A percentile compares a stretch with the other conserved stretches of the same genome.
phyloP scores from a whole-genome alignment of 192 early-diverging fungal genomes.

The Coemansia sp. region DNA sequence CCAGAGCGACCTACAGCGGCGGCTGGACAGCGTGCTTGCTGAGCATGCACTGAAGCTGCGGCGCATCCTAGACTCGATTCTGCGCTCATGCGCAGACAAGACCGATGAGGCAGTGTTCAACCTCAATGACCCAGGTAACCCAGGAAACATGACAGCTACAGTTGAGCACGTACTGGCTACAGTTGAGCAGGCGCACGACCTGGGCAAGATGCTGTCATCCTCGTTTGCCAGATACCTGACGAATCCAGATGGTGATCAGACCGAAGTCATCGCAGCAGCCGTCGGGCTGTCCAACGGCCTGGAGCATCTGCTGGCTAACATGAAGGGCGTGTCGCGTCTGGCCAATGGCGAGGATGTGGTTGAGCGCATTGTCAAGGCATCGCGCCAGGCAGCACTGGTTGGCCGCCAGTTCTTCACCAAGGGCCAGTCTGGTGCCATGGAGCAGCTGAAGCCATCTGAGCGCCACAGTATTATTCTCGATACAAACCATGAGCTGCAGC shows the following conservation, averaged over 20 bases:
- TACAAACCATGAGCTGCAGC: slow-evolving; percentile 74
- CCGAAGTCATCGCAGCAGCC: slow-evolving; percentile 78
- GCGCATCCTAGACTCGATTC: slow-evolving; percentile 81
- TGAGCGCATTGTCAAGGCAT: slow-evolving; percentile 73
- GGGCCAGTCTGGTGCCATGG: slow-evolving; percentile 75
- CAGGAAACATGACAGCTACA: slow-evolving; percentile 84
- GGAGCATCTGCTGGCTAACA: slow-evolving; percentile 77
- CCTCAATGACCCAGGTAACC: slow-evolving; percentile 74
- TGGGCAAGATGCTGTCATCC: slow-evolving; percentile 63
- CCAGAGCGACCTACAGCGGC: slow-evolving; percentile 60
- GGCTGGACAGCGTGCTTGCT: slow-evolving; percentile 62
- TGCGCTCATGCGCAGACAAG: slow-evolving; percentile 82
- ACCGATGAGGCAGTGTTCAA: slow-evolving; percentile 89
- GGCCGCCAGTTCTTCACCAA: slow-evolving; percentile 80
- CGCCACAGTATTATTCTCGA: slow-evolving; percentile 74
- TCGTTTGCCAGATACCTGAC: slow-evolving; percentile 56
- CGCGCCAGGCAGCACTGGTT: slow-evolving; percentile 65
- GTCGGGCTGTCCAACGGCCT: slow-evolving; percentile 78
- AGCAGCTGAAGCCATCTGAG: slow-evolving; percentile 60
- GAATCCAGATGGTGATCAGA: slow-evolving; percentile 74
- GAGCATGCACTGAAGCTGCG: slow-evolving; percentile 69
- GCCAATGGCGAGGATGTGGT: slow-evolving; percentile 76
- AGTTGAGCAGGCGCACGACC: slow-evolving; percentile 78
- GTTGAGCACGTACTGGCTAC: slow-evolving; percentile 90
- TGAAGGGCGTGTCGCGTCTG: slow-evolving; percentile 86